These are phyloP conservation scores for Halenospora varia DNA, from an alignment of 495 filamentous ascomycete species.

Conservation along the genomic window DNA sequence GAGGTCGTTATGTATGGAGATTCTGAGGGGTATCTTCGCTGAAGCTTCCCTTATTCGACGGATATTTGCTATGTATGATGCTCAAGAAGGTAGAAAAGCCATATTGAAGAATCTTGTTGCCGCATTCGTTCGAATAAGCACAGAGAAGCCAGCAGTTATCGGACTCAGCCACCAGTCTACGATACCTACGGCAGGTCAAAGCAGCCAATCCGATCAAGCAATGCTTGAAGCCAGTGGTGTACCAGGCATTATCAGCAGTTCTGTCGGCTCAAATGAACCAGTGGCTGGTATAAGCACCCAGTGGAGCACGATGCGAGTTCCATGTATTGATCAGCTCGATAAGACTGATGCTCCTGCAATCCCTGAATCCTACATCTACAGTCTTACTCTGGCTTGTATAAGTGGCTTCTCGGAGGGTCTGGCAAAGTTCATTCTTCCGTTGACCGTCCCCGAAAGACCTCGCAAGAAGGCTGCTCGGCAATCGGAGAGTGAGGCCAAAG, in stretches of 20 bases:
- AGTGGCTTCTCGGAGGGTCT: conserved; percentile 84
- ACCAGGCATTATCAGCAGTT: conserved; percentile 78
- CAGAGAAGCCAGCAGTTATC: conserved; percentile 83
- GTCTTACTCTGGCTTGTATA: conserved; percentile 82
- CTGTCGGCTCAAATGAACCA: conserved; percentile 59
- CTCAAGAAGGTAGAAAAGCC: conserved; percentile 63
- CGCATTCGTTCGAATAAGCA: conserved; percentile 79
- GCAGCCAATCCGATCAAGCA: conserved; percentile 64
- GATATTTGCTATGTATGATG: conserved; percentile 79
- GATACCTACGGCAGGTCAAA: conserved; percentile 51
- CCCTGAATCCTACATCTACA: conserved; percentile 92
- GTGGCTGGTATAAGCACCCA: conserved; percentile 73
- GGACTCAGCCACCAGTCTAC: conserved; percentile 85
- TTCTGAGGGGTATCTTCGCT: conserved; percentile 77
- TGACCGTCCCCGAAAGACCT: conserved; percentile 66
- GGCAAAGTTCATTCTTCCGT: conserved; percentile 85
- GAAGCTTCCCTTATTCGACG: conserved; percentile 73
- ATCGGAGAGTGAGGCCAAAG: conserved; percentile 34
- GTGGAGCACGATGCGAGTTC: conserved; percentile 84
- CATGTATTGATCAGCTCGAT: conserved; percentile 92
- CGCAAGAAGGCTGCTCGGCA: conserved; percentile 43
- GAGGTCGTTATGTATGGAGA: conserved; percentile 83
- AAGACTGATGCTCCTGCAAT: conserved; percentile 79
- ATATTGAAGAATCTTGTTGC: conserved; percentile 79
- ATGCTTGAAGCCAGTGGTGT: conserved; percentile 84